Conservation (phyloP, 805 yeast genomes). For the Hanseniaspora occidentalis region DNA sequence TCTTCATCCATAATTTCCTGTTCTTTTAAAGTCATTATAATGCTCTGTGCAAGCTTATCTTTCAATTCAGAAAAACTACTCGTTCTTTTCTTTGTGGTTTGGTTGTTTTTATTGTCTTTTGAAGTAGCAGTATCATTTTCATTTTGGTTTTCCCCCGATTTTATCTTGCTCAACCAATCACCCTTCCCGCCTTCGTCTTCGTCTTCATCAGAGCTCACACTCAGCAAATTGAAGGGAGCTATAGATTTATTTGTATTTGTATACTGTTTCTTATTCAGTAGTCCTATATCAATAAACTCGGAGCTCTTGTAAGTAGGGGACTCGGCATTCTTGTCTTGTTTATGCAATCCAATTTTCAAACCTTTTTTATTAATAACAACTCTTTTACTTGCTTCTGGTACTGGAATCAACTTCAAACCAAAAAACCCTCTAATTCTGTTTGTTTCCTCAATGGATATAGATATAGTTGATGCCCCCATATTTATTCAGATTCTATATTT, state of each 20-base stretch:
- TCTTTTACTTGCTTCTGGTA: slow-evolving; percentile 8
- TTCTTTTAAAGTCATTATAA: slow-evolving; percentile 44
- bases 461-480: slow-evolving; percentile 5
- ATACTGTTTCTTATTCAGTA: neutral
- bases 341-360: neutral
- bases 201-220: too few relatives aligned
- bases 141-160: slow-evolving; percentile 5
- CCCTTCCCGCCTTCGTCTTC: slow-evolving; percentile 6
- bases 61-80: too few relatives aligned
- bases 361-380: slow-evolving; percentile 3
- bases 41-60: slow-evolving; percentile 22
- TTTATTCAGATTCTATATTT: too few relatives aligned
- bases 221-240: slow-evolving; percentile 15
- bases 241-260: slow-evolving; percentile 14
- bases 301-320: slow-evolving; percentile 3
- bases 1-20: slow-evolving; percentile 21
- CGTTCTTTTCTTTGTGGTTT: too few relatives aligned
- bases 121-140: slow-evolving; percentile 12
- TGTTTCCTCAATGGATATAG: slow-evolving; percentile 40
- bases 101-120: slow-evolving; percentile 4
- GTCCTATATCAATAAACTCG: neutral
- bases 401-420: slow-evolving; percentile 41
- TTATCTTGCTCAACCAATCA: slow-evolving; percentile 13
- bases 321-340: slow-evolving; percentile 1
- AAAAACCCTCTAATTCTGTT: slow-evolving; percentile 37